phyloP scores from a whole-genome alignment of 345 rosid genomes.

The Sapria himalayana region DNA sequence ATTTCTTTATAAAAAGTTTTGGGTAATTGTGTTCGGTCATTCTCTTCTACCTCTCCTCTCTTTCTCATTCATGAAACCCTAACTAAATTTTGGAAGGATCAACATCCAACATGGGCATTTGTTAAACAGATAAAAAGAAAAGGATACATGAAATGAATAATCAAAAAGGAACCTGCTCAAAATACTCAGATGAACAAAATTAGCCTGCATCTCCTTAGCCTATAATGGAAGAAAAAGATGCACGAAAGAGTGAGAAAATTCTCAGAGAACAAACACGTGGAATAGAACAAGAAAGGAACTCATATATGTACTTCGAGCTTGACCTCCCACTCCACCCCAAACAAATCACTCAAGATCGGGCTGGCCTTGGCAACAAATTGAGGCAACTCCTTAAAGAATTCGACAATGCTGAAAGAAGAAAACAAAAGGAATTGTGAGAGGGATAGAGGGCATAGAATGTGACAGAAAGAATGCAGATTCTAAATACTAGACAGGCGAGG shows the following conservation, averaged over 20 bases:
- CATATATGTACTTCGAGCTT: constrained; percentile 54
- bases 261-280: constrained; percentile 3
- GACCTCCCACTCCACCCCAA: constrained; percentile 74
- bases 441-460: not conserved
- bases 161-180: constrained; percentile 97
- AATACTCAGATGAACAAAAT: constrained; percentile 63
- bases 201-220: constrained; percentile 77
- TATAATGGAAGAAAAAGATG: constrained; percentile 12
- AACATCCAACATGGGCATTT: no score
- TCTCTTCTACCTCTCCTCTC: no score
- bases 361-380: constrained; percentile 75
- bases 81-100: no score
- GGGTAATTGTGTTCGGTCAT: no score
- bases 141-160: no score
- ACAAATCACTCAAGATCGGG: constrained; percentile 31
- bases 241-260: constrained; percentile 4
- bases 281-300: not conserved
- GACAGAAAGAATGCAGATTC: not conserved
- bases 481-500: constrained; percentile 2
- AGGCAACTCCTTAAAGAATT: constrained; percentile 78
- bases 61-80: no score
- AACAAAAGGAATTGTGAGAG: constrained; percentile 5
- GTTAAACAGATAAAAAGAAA: constrained; percentile 2
- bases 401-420: constrained; percentile 39
- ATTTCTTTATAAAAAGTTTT: no score